Evolutionary conservation across 331 rosid species (phyloP), one percentile per base, ranked within the genome.

Genomic region (Quercus tomentella): DNA sequence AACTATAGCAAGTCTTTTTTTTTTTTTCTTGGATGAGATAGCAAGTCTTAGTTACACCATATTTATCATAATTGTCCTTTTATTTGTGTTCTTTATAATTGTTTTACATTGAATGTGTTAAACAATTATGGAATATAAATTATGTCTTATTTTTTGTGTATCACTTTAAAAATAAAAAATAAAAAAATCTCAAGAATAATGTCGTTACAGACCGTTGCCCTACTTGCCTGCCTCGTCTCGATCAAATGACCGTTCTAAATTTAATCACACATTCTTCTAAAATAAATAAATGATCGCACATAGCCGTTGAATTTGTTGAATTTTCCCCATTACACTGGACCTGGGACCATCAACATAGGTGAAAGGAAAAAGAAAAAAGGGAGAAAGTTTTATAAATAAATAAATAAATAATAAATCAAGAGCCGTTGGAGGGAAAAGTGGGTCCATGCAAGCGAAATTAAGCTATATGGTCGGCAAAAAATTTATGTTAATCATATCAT

Each of bases 381-480:
- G 72, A 41, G 15, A 54, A 20, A 60, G 20, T 22, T 41, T 8
- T 41, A 3, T 41, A 30, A n/a, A 6, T 6, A 28, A 20, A 3
- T 41, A 30, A n/a, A 6, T 6, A 28, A 20, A 26, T 10, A 6
- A 5, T 8, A 37, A 55, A 31, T 5, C 35, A 57, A 73, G 83
- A 81, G 82, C 82, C 89, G 82, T 88, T 88, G 87, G 81, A 51
- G 65, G 71, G 67, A 35, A 65, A 43, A 62, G 54, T 62, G 91
- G 94, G 87, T 20, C 89, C 91, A n/a, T 85, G 92, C 94, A 80
- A 89, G 92, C 88, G 89, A 88, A 86, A 86, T 83, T 62, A 84
- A 80, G 91, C 87, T 82, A 82, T 70, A 57, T 72, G 95, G 96
- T 84, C 93, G 97, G 96, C 91, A 52, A 65, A 83, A 49, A 82